phyloP scores from a whole-genome alignment of 768 basidiomycete species.

The Cantharellus cinnabarinus region DNA sequence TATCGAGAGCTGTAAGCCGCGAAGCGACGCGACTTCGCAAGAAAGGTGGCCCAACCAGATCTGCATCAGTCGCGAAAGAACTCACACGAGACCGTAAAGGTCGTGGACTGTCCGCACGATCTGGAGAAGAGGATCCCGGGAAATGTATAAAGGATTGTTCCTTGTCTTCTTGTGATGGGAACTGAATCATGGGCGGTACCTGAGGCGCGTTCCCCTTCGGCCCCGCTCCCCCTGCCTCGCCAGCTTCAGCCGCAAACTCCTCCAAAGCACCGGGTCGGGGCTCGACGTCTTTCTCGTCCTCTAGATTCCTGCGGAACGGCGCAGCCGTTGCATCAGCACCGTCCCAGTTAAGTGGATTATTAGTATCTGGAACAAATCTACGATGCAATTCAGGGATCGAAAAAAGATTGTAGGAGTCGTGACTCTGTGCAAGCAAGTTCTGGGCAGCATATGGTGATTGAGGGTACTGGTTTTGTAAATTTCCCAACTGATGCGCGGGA shows the following conservation, averaged over 20 bases:
- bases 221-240: neutral
- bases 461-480: constrained; percentile 20
- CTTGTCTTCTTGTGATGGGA: constrained; percentile 28
- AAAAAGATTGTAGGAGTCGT: constrained; percentile 63
- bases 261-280: neutral
- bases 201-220: neutral
- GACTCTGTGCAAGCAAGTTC: constrained; percentile 56
- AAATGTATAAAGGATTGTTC: constrained; percentile 52
- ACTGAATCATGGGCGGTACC: constrained; percentile 22
- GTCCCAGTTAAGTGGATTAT: constrained; percentile 7
- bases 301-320: constrained; percentile 21
- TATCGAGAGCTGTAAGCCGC: constrained; percentile 26
- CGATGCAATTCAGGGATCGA: constrained; percentile 57
- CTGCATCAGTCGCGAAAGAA: constrained; percentile 47
- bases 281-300: constrained; percentile 14
- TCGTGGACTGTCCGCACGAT: constrained; percentile 38
- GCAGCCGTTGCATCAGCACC: constrained; percentile 5
- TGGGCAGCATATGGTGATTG: constrained; percentile 81
- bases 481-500: constrained; percentile 52
- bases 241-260: neutral
- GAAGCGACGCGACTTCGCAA: constrained; percentile 73
- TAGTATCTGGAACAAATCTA: constrained; percentile 9
- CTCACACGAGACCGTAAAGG: constrained; percentile 41
- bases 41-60: constrained; percentile 45
- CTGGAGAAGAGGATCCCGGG: constrained; percentile 47